phyloP scores from a whole-genome alignment of 2,329 filamentous ascomycete genomes.

The Stenocarpella maydis region DNA sequence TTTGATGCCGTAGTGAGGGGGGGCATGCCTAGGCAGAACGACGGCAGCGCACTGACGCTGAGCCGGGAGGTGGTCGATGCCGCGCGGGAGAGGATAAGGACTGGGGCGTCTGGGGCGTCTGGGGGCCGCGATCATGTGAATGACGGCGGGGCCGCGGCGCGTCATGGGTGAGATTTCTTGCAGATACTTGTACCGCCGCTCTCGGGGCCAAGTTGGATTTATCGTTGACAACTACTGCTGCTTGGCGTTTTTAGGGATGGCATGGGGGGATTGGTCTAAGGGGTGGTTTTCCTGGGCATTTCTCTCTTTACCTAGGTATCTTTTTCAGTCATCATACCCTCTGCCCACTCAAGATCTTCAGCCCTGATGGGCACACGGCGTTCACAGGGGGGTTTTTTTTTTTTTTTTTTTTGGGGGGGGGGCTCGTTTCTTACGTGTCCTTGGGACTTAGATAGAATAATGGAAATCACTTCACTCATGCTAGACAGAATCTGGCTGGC shows the following conservation, averaged over 20 bases:
- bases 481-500: neutral
- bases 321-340: slow-evolving; percentile 17
- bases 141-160: neutral
- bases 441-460: neutral
- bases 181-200: neutral
- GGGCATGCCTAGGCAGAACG: slow-evolving; percentile 27
- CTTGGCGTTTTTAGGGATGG: neutral
- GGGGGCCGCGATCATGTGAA: neutral
- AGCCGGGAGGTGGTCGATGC: slow-evolving; percentile 16
- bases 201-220: neutral
- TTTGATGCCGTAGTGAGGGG: neutral
- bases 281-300: neutral
- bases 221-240: neutral
- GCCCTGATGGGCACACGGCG: slow-evolving; percentile 3
- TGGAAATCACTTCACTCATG: slow-evolving; percentile 5
- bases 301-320: neutral
- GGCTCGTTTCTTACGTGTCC: neutral
- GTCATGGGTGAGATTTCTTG: neutral
- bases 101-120: neutral
- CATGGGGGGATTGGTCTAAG: neutral
- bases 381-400: neutral
- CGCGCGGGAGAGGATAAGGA: slow-evolving; percentile 19
- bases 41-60: slow-evolving; percentile 11
- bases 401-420: no score
- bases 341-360: neutral